Evolutionary conservation across 2,329 filamentous ascomycete genomes (phyloP).

Genomic region (Penicillium janthinellum): DNA sequence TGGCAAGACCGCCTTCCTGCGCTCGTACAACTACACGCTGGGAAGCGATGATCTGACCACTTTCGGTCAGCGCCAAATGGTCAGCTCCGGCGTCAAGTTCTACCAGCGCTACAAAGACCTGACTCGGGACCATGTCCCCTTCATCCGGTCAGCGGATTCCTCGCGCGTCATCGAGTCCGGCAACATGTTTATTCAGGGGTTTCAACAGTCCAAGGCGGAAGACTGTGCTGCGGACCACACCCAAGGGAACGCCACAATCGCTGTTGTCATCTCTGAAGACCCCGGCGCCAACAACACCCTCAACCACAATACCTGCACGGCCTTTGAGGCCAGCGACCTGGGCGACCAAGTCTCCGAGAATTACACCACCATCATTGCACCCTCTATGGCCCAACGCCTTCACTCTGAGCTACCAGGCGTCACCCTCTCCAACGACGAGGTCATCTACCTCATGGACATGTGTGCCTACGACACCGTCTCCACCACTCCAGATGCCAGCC

Average conservation of each 20-base stretch:
- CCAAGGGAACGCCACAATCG: constrained; percentile 57
- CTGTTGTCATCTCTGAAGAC: constrained; percentile 70
- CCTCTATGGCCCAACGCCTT: constrained; percentile 67
- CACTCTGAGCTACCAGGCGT: constrained; percentile 69
- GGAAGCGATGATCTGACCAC: constrained; percentile 68
- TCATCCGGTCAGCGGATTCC: constrained; percentile 71
- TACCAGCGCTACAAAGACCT: constrained; percentile 71
- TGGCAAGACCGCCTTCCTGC: constrained; percentile 68
- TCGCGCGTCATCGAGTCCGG: constrained; percentile 74
- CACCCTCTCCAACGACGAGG: constrained; percentile 64
- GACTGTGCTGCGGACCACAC: constrained; percentile 45
- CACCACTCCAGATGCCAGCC: constrained; percentile 49
- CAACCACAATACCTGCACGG: constrained; percentile 69
- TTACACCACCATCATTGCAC: constrained; percentile 67
- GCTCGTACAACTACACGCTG: constrained; percentile 70
- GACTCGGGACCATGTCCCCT: constrained; percentile 61
- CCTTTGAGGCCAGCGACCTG: constrained; percentile 63
- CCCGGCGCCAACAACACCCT: constrained; percentile 76
- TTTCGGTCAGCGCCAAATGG: constrained; percentile 70
- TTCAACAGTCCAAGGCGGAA: constrained; percentile 58
- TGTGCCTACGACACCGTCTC: constrained; percentile 85
- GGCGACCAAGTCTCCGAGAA: constrained; percentile 51
- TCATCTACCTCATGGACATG: constrained; percentile 79
- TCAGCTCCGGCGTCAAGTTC: constrained; percentile 75
- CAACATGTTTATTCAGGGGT: constrained; percentile 73